Base-by-base conservation (phyloP, 306 rosid species). In the Prunus davidiana region DNA sequence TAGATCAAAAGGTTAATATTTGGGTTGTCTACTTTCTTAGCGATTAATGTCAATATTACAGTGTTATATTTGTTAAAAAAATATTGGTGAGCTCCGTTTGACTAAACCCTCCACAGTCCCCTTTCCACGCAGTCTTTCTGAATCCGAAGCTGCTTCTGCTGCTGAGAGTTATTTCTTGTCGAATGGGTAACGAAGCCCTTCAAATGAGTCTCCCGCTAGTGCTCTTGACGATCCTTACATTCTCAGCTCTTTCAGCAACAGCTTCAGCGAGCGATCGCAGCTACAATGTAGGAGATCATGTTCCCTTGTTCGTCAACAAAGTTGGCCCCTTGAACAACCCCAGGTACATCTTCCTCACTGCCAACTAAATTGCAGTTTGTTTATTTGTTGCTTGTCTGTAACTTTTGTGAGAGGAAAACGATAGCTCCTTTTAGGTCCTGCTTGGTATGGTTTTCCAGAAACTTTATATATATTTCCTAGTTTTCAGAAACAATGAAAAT, bases 281-380 rank as follows among this genome's bases (percentile, higher is more conserved):
- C 64, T 91, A 84, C 94, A 69, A 85, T 81, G 83, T 91, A 2
- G 91, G 87, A 78, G 87, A 90, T 62, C 72, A 1, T 16, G 74
- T 91, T 79, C 88, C 94, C 15, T 72, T 91, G 0, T 90, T 87
- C 73, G 93, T 90, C 84, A 93, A 93, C 87, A 90, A 90, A 84
- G 71, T 91, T 1, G 98, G 98, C 1, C 96, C 98, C 81, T 83
- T 93, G 80, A 84, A 77, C 89, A 91, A 88, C 74, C 98, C 97
- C 82, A 90, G 98, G 97, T 93, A 80, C 69, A 41, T 65, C 43
- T 74, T 73, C 75, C 12, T 22, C 30, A 5, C 16, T 2, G 6
- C 15, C 54, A 1, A 9, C 14, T 64, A 5, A 64, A 27, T 55
- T 11, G n/a, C 19, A 22, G 25, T 27, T 65, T 64, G 55, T 45